Conservation (phyloP, 208 protist species). For the Wallacemonas sp. region DNA sequence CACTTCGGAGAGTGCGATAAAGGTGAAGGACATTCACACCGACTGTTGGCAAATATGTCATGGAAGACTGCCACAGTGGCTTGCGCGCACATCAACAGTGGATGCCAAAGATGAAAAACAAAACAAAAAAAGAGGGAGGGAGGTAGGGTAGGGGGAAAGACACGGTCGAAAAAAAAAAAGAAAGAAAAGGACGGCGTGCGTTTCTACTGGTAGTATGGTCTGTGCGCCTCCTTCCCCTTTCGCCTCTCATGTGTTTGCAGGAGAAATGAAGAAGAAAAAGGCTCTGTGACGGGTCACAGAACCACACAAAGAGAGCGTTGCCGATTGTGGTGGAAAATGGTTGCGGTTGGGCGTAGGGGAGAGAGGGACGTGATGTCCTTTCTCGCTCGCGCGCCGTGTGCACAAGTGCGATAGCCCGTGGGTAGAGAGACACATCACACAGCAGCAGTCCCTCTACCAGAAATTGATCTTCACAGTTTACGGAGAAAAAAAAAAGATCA, state of each 20-base stretch:
- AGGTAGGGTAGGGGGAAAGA: slow-evolving; percentile 4
- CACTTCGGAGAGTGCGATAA: slow-evolving; percentile 10
- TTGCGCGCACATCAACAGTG: slow-evolving; percentile 10
- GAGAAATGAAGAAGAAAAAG: not conserved
- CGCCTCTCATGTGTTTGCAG: not conserved
- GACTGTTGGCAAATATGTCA: not conserved
- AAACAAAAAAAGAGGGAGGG: slow-evolving; percentile 12
- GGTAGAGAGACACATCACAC: not conserved
- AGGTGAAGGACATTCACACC: slow-evolving; percentile 11
- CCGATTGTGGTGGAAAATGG: too few relatives aligned
- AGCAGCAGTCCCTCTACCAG: not conserved
- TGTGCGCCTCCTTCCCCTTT: not conserved
- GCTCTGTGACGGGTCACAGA: not conserved
- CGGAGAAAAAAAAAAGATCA: not conserved
- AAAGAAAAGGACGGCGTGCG: not conserved
- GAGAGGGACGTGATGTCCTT: not conserved
- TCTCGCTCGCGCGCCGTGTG: not conserved
- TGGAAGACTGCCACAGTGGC: slow-evolving; percentile 12
- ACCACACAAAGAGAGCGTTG: not conserved
- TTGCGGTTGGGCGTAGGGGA: too few relatives aligned
- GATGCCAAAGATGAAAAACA: not conserved
- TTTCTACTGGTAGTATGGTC: not conserved
- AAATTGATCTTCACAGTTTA: not conserved
- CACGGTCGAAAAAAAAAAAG: slow-evolving; percentile 5
- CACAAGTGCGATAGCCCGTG: not conserved